Evolutionary conservation across 805 yeast genomes (phyloP).

Genomic region (Lipomyces sp.): DNA sequence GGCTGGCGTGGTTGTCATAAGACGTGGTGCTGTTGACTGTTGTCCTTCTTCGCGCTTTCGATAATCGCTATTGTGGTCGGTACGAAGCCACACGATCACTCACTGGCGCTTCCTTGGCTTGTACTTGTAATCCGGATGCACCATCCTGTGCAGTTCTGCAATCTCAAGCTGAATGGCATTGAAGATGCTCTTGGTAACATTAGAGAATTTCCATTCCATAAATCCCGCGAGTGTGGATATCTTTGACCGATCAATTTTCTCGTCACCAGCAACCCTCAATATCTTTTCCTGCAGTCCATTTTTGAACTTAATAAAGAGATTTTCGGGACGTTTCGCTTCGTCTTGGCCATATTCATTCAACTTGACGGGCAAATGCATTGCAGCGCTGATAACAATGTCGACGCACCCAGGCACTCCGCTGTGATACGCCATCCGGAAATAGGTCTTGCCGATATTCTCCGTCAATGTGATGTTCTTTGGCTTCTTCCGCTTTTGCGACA

Average conservation of each 20-base stretch:
- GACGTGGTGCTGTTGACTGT: no score
- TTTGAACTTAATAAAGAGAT: background rate
- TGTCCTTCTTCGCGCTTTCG: no score
- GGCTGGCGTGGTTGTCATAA: no score
- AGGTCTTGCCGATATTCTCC: background rate
- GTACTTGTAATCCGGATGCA: constrained; percentile 4
- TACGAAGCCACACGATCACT: background rate
- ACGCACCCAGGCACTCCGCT: background rate
- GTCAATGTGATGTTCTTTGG: background rate
- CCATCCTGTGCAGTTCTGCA: background rate
- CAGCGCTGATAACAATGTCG: constrained; percentile 1
- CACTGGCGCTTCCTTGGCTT: constrained; percentile 1
- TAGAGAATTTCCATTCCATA: constrained; percentile 1
- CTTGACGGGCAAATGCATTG: background rate
- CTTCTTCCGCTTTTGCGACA: background rate
- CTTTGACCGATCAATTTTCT: background rate
- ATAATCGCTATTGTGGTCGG: no score
- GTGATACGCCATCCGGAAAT: background rate
- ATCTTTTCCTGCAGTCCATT: background rate
- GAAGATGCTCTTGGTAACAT: background rate
- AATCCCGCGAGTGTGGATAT: background rate
- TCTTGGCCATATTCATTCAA: background rate
- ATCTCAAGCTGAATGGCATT: background rate
- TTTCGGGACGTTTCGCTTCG: background rate
- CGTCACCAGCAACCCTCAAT: background rate